A percentile compares a stretch with the other conserved stretches of the same genome.
Conservation (phyloP, 495 filamentous ascomycete genomes). For the Clavariopsis aquatica region DNA sequence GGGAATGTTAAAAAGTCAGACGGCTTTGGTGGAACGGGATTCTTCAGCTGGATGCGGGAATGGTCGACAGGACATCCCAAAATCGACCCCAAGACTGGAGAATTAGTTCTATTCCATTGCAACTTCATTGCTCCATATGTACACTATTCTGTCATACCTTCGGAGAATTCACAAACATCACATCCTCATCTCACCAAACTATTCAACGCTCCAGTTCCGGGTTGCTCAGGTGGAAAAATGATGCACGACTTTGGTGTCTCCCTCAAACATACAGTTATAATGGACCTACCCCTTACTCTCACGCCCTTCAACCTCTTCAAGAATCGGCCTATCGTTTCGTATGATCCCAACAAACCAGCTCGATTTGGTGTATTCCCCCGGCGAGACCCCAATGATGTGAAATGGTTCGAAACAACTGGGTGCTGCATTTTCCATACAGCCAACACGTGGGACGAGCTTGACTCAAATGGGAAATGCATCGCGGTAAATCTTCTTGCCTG, state of each 20-base stretch:
- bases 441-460: slow-evolving; percentile 59
- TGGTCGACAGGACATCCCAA: slow-evolving; percentile 71
- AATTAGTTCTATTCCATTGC: slow-evolving; percentile 65
- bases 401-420: slow-evolving; percentile 64
- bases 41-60: slow-evolving; percentile 60
- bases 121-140: slow-evolving; percentile 62
- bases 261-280: slow-evolving; percentile 58
- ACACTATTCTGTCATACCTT: slow-evolving; percentile 62
- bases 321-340: slow-evolving; percentile 57
- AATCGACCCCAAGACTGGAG: slow-evolving; percentile 59
- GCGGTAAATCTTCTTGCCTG: slow-evolving; percentile 63
- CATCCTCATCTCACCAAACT: slow-evolving; percentile 17
- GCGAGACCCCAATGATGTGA: slow-evolving; percentile 53
- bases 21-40: slow-evolving; percentile 55
- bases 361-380: slow-evolving; percentile 67
- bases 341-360: slow-evolving; percentile 54
- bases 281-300: slow-evolving; percentile 66
- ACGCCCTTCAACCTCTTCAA: slow-evolving; percentile 58
- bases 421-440: slow-evolving; percentile 70
- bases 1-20: slow-evolving; percentile 19
- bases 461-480: slow-evolving; percentile 26
- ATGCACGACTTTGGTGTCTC: slow-evolving; percentile 75
- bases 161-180: neutral
- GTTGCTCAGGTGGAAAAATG: slow-evolving; percentile 62
- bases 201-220: slow-evolving; percentile 55